Percentiles rank a stretch among this genome's conserved stretches.
phyloP scores from a whole-genome alignment of 148 eudicot species.

The Nepenthes gracilis region DNA sequence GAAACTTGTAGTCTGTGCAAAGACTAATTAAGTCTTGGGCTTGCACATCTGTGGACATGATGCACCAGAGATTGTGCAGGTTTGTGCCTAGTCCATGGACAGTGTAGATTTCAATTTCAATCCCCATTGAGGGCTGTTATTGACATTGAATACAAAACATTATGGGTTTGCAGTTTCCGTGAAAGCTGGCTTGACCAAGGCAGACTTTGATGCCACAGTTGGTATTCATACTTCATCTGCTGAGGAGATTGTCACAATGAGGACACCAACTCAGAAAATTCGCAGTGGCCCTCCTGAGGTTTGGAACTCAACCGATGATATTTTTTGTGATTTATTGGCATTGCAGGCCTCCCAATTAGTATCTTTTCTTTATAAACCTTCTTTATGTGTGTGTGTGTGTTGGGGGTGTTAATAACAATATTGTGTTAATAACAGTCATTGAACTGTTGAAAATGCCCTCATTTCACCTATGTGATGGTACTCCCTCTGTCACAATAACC shows the following conservation, averaged over 20 bases:
- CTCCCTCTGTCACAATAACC: too few relatives aligned
- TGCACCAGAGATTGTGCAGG: conserved; percentile 90
- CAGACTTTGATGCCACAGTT: conserved; percentile 80
- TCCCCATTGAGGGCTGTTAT: not conserved
- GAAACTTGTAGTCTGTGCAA: conserved; percentile 87
- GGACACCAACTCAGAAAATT: conserved; percentile 74
- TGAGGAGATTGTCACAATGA: conserved; percentile 96
- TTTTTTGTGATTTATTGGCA: not conserved
- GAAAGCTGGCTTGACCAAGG: conserved; percentile 94
- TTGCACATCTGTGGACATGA: conserved; percentile 97
- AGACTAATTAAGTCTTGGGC: conserved; percentile 68
- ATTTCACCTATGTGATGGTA: too few relatives aligned
- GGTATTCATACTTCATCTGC: conserved; percentile 96
- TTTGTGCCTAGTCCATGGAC: conserved; percentile 13
- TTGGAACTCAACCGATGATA: not conserved
- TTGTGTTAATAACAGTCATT: too few relatives aligned
- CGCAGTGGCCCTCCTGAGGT: conserved; percentile 66
- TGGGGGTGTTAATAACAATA: too few relatives aligned
- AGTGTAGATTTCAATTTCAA: not conserved
- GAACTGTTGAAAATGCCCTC: too few relatives aligned
- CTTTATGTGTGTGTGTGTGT: too few relatives aligned
- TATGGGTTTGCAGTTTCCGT: conserved; percentile 97
- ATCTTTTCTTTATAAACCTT: not conserved
- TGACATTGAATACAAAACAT: conserved; percentile 3
- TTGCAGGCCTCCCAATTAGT: not conserved